Percentiles rank a stretch among this genome's conserved stretches.
Evolutionary conservation across 176 grass and related monocot species (phyloP).

Genomic region (Rhipidocladum racemiflorum): DNA sequence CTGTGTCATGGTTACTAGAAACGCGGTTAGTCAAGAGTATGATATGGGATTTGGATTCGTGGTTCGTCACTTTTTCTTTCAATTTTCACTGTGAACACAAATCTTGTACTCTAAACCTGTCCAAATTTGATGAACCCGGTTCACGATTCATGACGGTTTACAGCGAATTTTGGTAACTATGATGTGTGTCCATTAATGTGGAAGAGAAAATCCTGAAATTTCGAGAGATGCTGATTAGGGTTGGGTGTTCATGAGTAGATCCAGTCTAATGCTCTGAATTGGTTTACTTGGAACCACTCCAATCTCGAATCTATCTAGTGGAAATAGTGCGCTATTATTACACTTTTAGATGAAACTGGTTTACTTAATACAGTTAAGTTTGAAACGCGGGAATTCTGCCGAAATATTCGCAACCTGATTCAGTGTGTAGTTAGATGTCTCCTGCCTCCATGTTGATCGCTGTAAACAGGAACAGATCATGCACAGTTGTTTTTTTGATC

Average conservation of each 20-base stretch:
- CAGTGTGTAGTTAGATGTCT: not conserved
- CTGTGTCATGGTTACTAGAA: no score
- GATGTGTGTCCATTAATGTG: not conserved
- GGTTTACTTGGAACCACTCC: not conserved
- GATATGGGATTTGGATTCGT: no score
- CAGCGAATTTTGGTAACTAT: no score
- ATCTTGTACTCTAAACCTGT: no score
- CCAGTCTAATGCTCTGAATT: not conserved
- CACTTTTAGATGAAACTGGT: not conserved
- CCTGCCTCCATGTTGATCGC: not conserved
- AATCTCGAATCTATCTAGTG: not conserved
- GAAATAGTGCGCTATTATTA: not conserved
- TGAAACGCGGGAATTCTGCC: not conserved
- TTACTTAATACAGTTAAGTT: not conserved
- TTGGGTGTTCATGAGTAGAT: not conserved
- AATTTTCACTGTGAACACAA: no score
- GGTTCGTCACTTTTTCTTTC: no score
- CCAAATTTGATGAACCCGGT: no score
- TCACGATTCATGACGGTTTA: no score
- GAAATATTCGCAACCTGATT: not conserved
- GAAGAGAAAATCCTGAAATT: not conserved
- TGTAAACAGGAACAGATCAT: not conserved
- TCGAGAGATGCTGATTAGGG: not conserved
- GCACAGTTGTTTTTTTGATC: constrained; percentile 21
- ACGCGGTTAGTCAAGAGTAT: no score